These are phyloP conservation scores for Coleophoma crateriformis DNA, from an alignment of 2,329 filamentous ascomycete species.

Conservation along the genomic window DNA sequence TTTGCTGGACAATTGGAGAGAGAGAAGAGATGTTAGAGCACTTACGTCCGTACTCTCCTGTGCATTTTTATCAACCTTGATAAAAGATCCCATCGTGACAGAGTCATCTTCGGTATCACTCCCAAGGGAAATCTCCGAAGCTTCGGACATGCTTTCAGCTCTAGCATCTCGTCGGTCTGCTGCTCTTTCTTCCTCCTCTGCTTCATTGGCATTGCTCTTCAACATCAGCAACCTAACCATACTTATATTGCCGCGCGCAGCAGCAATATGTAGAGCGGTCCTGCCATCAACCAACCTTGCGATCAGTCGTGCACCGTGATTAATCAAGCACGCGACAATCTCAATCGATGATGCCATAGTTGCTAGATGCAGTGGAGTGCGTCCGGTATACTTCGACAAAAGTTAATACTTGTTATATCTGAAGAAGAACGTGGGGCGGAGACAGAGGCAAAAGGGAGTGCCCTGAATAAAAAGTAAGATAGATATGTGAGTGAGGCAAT, in stretches of 20 bases:
- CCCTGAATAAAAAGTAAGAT: no score
- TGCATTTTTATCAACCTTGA: conserved; percentile 53
- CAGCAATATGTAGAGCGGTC: conserved; percentile 79
- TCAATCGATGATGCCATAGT: conserved; percentile 62
- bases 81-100: conserved; percentile 65
- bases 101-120: conserved; percentile 30
- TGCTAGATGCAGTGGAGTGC: conserved; percentile 75
- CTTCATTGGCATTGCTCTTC: conserved; percentile 70
- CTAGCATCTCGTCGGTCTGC: conserved; percentile 32
- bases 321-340: conserved; percentile 65
- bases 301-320: conserved; percentile 67
- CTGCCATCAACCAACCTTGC: conserved; percentile 72
- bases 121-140: conserved; percentile 20
- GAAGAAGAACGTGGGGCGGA: no score
- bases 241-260: conserved; percentile 59
- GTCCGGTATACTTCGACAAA: conserved; percentile 54
- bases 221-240: conserved; percentile 69
- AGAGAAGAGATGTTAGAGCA: conserved; percentile 44
- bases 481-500: neutral
- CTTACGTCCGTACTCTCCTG: conserved; percentile 37
- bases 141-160: conserved; percentile 26
- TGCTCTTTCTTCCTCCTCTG: conserved; percentile 54
- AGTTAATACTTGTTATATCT: no score
- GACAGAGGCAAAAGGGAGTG: no score
- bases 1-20: no score